A percentile compares a stretch with the other conserved stretches of the same genome.
Evolutionary conservation across 2,329 filamentous ascomycete species (phyloP).

Genomic region (Fusarium staphyleae): DNA sequence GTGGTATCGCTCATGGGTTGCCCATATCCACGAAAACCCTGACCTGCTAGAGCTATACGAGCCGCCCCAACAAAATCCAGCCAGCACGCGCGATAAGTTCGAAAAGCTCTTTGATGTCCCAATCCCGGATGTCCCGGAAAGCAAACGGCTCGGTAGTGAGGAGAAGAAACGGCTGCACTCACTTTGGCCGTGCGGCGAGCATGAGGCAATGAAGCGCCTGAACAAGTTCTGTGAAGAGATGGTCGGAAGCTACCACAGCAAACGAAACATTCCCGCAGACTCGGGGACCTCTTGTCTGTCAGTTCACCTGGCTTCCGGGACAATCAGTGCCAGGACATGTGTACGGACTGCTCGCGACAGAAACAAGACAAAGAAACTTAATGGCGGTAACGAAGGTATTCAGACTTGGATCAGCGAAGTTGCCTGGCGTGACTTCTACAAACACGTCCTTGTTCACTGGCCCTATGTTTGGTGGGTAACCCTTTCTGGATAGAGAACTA

Average conservation of each 20-base stretch:
- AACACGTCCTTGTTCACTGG: slow-evolving; percentile 84
- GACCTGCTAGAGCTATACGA: slow-evolving; percentile 70
- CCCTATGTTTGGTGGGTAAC: slow-evolving; percentile 75
- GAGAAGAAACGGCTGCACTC: slow-evolving; percentile 64
- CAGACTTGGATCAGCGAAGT: slow-evolving; percentile 81
- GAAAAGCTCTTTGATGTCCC: slow-evolving; percentile 63
- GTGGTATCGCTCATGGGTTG: slow-evolving; percentile 81
- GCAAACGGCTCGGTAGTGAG: slow-evolving; percentile 66
- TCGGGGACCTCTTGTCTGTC: slow-evolving; percentile 73
- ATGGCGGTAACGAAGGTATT: slow-evolving; percentile 71
- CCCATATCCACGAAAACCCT: slow-evolving; percentile 72
- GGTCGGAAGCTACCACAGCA: slow-evolving; percentile 66
- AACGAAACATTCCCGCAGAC: slow-evolving; percentile 70
- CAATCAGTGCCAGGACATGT: slow-evolving; percentile 71
- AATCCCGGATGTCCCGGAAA: slow-evolving; percentile 68
- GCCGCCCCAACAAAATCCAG: slow-evolving; percentile 49
- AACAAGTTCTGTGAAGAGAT: slow-evolving; percentile 71
- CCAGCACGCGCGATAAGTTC: slow-evolving; percentile 52
- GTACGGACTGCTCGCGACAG: slow-evolving; percentile 67
- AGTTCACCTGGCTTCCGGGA: slow-evolving; percentile 74
- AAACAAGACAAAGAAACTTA: slow-evolving; percentile 70
- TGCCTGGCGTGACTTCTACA: slow-evolving; percentile 89
- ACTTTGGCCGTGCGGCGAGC: slow-evolving; percentile 79
- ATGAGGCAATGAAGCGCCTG: slow-evolving; percentile 70
- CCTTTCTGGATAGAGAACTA: too few species aligned